These are phyloP conservation scores for Nematodospora valgi DNA, from an alignment of 805 yeast species.

Conservation along the genomic window DNA sequence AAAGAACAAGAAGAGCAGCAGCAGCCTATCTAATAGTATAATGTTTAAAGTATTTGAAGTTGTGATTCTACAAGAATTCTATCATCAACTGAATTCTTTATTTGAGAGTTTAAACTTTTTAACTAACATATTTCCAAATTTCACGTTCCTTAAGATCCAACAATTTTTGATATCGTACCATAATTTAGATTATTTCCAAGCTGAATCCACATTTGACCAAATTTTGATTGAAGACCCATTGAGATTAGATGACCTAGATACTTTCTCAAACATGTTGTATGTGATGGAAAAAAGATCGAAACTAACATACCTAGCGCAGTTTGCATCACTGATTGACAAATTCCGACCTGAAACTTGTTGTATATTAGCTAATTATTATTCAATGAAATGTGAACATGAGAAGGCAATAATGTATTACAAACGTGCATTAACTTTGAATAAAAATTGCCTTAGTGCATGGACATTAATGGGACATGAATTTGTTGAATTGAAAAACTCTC, in stretches of 20 bases:
- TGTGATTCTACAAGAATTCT: conserved; percentile 72
- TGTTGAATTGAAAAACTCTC: conserved; percentile 92
- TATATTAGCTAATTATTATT: conserved; percentile 88
- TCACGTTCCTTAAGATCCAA: conserved; percentile 73
- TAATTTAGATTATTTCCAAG: conserved; percentile 76
- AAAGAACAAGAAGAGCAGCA: conserved; percentile 14
- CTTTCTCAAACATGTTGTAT: conserved; percentile 89
- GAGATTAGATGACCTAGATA: conserved; percentile 85
- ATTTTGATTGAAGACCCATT: conserved; percentile 74
- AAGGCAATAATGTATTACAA: conserved; percentile 91
- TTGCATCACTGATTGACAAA: conserved; percentile 75
- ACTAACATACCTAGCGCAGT: conserved; percentile 81
- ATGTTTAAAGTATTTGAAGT: conserved; percentile 59
- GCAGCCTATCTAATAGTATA: conserved; percentile 20
- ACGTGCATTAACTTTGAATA: conserved; percentile 79
- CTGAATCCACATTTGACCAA: conserved; percentile 76
- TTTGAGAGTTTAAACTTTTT: conserved; percentile 49
- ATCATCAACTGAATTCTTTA: conserved; percentile 57
- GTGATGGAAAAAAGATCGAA: conserved; percentile 89
- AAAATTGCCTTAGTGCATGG: conserved; percentile 88
- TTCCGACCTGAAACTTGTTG: conserved; percentile 95
- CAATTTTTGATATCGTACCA: conserved; percentile 80
- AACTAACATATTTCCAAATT: conserved; percentile 60
- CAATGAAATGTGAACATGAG: conserved; percentile 89
- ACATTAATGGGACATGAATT: conserved; percentile 98